phyloP scores from a whole-genome alignment of 345 rosid genomes.

The Dimocarpus longan region DNA sequence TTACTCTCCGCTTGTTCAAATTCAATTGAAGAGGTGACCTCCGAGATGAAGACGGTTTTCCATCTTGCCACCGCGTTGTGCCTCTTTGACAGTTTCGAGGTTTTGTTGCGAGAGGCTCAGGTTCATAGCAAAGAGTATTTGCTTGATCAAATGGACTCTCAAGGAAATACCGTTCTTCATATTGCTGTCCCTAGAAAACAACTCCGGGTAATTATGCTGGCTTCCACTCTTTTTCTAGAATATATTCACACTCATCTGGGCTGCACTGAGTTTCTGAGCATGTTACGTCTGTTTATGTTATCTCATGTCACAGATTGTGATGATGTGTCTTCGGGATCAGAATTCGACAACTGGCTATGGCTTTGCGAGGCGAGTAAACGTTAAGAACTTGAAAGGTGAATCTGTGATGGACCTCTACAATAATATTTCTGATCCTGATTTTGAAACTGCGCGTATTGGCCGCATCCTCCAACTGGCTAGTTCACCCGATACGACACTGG shows the following conservation, averaged over 20 bases:
- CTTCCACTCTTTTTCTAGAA: no score
- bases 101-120: slow-evolving; percentile 7
- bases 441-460: not conserved
- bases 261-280: no score
- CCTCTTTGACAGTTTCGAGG: not conserved
- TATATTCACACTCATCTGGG: no score
- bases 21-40: not conserved
- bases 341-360: not conserved
- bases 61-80: slow-evolving; percentile 14
- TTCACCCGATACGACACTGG: not conserved
- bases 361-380: not conserved
- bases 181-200: slow-evolving; percentile 4
- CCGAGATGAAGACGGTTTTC: slow-evolving; percentile 5
- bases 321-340: not conserved
- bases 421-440: not conserved
- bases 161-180: slow-evolving; percentile 21
- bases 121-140: not conserved
- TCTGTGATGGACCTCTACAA: slow-evolving; percentile 16
- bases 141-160: not conserved
- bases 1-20: not conserved
- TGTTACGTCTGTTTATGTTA: not conserved
- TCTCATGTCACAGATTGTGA: not conserved
- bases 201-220: not conserved
- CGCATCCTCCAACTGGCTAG: slow-evolving; percentile 15
- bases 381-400: not conserved